These are phyloP conservation scores for Dentipellis fragilis DNA, from an alignment of 768 basidiomycete genomes.

Conservation along the genomic window DNA sequence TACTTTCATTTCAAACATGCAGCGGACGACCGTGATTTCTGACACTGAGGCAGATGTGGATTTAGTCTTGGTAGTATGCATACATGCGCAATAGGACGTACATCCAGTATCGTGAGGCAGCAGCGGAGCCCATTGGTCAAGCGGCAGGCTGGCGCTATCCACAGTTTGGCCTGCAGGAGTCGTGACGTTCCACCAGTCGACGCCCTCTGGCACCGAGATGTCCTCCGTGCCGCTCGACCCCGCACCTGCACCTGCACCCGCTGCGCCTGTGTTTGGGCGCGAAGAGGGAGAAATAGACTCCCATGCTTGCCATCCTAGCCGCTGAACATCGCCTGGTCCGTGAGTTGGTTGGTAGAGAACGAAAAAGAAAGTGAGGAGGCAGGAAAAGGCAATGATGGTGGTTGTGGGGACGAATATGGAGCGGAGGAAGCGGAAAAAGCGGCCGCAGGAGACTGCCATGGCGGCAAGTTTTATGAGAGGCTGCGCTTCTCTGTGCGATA, in stretches of 20 bases:
- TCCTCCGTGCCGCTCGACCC: neutral
- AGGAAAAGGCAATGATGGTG: conserved; percentile 55
- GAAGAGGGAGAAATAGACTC: conserved; percentile 41
- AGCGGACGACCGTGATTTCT: conserved; percentile 65
- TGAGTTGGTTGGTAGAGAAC: conserved; percentile 71
- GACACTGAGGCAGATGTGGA: conserved; percentile 41
- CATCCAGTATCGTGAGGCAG: conserved; percentile 68
- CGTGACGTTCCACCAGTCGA: conserved; percentile 67
- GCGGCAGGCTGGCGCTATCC: conserved; percentile 61
- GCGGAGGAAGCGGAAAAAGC: conserved; percentile 40
- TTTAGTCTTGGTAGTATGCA: neutral
- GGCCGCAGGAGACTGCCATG: conserved; percentile 21
- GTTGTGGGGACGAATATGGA: conserved; percentile 50
- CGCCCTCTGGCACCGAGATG: conserved; percentile 19
- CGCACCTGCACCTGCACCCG: conserved; percentile 14
- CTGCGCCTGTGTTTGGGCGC: conserved; percentile 8
- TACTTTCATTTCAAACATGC: conserved; percentile 52
- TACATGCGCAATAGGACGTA: conserved; percentile 27
- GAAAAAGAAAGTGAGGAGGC: conserved; percentile 67
- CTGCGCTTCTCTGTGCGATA: too few species aligned
- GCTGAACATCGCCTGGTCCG: conserved; percentile 61
- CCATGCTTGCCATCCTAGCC: conserved; percentile 88
- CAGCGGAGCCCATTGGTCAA: conserved; percentile 73
- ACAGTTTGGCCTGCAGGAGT: conserved; percentile 24
- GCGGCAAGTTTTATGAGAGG: neutral